Conservation (phyloP, 345 rosid genomes). For the Tarenaya hassleriana region DNA sequence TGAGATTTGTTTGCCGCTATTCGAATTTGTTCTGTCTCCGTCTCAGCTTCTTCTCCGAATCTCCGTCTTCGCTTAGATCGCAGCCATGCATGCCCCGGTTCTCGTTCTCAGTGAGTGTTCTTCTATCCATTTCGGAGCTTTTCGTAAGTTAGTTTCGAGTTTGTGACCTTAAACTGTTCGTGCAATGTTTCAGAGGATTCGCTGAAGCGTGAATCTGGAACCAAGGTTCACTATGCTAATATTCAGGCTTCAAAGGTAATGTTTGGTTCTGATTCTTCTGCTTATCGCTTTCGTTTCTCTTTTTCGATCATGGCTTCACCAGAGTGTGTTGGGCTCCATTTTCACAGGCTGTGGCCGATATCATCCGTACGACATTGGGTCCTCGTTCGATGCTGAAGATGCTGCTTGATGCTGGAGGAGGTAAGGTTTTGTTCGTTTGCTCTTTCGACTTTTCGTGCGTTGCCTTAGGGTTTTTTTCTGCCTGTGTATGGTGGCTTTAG, state of each 20-base stretch:
- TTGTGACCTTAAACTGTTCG: not conserved
- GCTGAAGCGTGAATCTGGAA: slow-evolving; percentile 87
- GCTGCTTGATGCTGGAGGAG: slow-evolving; percentile 90
- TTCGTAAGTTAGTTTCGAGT: not conserved
- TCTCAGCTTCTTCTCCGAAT: slow-evolving; percentile 2
- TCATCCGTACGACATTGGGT: slow-evolving; percentile 90
- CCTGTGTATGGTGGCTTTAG: not conserved
- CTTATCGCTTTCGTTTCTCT: not conserved
- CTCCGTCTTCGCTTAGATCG: slow-evolving; percentile 18
- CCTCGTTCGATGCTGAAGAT: slow-evolving; percentile 96
- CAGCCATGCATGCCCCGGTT: slow-evolving; percentile 62
- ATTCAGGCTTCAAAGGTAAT: slow-evolving; percentile 80
- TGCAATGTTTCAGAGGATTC: slow-evolving; percentile 67
- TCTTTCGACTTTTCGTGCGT: no score
- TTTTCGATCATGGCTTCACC: slow-evolving; percentile 18
- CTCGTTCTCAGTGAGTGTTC: slow-evolving; percentile 72
- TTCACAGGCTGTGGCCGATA: slow-evolving; percentile 82
- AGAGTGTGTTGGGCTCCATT: not conserved
- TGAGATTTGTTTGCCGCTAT: slow-evolving; percentile 10
- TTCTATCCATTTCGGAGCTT: not conserved
- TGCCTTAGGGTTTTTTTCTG: slow-evolving; percentile 5
- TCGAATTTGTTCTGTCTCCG: slow-evolving; percentile 10
- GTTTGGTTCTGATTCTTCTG: not conserved
- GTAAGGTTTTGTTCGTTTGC: slow-evolving; percentile 27
- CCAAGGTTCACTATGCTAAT: slow-evolving; percentile 85